Evolutionary conservation across 805 yeast genomes (phyloP), one percentile per base, ranked within the genome.

Genomic region (Metschnikowia hibisci): DNA sequence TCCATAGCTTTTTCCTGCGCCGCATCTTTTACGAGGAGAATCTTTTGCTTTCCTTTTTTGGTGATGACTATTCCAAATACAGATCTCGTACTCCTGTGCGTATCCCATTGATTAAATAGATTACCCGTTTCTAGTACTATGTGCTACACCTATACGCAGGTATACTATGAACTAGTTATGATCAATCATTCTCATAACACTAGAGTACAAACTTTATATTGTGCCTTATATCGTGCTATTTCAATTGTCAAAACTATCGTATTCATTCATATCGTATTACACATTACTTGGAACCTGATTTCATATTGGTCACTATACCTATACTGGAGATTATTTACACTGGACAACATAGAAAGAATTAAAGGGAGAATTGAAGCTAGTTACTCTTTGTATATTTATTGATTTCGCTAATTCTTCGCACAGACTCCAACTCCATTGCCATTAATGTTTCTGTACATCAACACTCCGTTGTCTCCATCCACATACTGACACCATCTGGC

Each of bases 1-100:
- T 93, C 15, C 80, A 81, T 76, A 55, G 61, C 27, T 93, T 93
- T 57, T 93, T 93, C 68, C 62, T 62, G 6, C 58, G 63, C 9
- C 72, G 99, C 45, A 87, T 93, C 29, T 56, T 42, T 13, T 78
- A 66, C 58, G 99, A 93, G 63, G 99, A 93, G 58, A 55, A 50
- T 27, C 76, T 70, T 40, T 62, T 93, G 47, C 58, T 80, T 7
- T 53, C 64, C 15, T 90, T 91, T 58, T 93, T 91, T 61, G 91
- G 89, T 1, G 62, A 73, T 2, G 77, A 77, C 5, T 93, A 91
- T 58, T 45, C 52, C 0, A 49, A 57, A 0, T 91, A 89, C 61
- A 74, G 63, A 48, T 43, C 56, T 6, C 51, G 49, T 1, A 80
- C 82, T 0, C 66, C 72, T 2, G 76, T 82, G 0, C 74, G 81